These are phyloP conservation scores for Rhizopus sp. DNA, from an alignment of 371 early-diverging fungal genomes.

Conservation along the genomic window DNA sequence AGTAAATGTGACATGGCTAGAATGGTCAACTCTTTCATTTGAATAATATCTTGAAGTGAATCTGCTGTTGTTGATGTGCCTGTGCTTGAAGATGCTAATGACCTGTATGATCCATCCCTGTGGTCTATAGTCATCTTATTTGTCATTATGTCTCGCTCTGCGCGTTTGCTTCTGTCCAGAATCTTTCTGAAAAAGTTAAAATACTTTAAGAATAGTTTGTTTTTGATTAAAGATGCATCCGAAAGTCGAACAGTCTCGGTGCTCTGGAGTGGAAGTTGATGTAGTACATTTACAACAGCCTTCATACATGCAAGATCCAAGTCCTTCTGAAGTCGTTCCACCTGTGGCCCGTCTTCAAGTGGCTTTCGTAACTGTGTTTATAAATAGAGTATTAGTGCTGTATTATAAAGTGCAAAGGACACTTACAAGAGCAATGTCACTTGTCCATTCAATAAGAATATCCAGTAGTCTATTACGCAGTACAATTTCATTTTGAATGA, in stretches of 20 bases:
- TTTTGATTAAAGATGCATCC: conserved; percentile 65
- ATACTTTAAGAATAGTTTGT: conserved; percentile 79
- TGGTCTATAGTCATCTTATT: not conserved
- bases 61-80: not conserved
- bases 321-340: conserved; percentile 70
- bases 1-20: conserved; percentile 86
- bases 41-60: conserved; percentile 54
- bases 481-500: conserved; percentile 79
- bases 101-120: conserved; percentile 4
- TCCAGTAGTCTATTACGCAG: conserved; percentile 81
- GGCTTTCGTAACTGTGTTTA: conserved; percentile 22
- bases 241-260: conserved; percentile 61
- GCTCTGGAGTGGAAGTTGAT: conserved; percentile 82
- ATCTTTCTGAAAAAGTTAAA: conserved; percentile 85
- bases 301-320: conserved; percentile 83
- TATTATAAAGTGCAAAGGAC: not conserved
- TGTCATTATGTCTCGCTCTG: conserved; percentile 35
- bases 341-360: conserved; percentile 30
- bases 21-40: conserved; percentile 82
- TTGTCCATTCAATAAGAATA: conserved; percentile 84
- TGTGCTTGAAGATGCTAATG: not conserved
- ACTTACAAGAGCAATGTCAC: conserved; percentile 65
- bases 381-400: not conserved
- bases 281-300: conserved; percentile 75
- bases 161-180: conserved; percentile 75